Evolutionary conservation across 805 yeast species (phyloP).

Genomic region (Spencermartinsiella europaea): DNA sequence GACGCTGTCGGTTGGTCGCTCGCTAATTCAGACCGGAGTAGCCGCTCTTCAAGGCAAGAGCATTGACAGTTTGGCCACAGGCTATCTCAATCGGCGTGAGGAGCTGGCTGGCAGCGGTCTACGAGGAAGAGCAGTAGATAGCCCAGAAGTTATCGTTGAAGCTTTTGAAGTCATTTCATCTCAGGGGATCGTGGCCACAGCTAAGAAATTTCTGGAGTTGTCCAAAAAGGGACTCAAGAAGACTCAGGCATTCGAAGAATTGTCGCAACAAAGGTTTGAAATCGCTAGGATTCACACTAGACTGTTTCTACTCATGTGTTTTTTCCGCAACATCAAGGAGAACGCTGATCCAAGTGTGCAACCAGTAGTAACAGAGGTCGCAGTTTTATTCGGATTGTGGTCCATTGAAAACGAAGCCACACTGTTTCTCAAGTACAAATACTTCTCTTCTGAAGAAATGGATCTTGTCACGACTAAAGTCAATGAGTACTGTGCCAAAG

Average conservation of each 20-base stretch:
- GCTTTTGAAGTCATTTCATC: constrained; percentile 37
- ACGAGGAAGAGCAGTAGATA: constrained; percentile 22
- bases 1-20: constrained; percentile 78
- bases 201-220: constrained; percentile 25
- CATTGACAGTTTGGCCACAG: constrained; percentile 41
- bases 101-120: constrained; percentile 17
- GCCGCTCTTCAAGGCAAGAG: constrained; percentile 38
- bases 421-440: constrained; percentile 59
- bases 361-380: constrained; percentile 48
- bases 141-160: constrained; percentile 25
- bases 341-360: constrained; percentile 39
- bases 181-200: constrained; percentile 31
- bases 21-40: constrained; percentile 51
- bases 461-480: constrained; percentile 40
- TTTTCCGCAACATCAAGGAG: constrained; percentile 32
- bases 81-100: constrained; percentile 34
- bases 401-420: constrained; percentile 71
- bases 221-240: constrained; percentile 23
- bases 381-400: constrained; percentile 58
- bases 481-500: constrained; percentile 41
- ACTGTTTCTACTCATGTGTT: constrained; percentile 33
- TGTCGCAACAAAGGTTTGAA: constrained; percentile 38
- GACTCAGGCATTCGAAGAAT: constrained; percentile 35
- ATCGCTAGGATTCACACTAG: constrained; percentile 38
- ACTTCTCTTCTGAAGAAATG: constrained; percentile 47